Evolutionary conservation across 805 yeast genomes (phyloP), one percentile per base, ranked within the genome.

Genomic region (Metschnikowia santaceciliae): DNA sequence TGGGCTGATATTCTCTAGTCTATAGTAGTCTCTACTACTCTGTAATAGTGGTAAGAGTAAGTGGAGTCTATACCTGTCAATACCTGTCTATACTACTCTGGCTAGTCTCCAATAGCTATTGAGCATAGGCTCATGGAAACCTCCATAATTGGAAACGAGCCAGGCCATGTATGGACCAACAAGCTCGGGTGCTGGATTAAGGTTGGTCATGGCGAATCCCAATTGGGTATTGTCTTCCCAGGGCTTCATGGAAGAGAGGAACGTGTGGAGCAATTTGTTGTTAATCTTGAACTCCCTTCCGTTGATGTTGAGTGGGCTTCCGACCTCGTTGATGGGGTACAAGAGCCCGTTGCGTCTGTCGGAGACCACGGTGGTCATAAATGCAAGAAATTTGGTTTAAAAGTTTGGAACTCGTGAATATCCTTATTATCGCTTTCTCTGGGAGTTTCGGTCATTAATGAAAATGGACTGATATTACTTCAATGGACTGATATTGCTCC

Each of bases 71-170:
- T 17, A 17, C 17, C 17, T 17, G 17, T 17, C 17, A 1, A 17
- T 17, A 17, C 17, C 17, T 17, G 17, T 17, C 17, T 17, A 17
- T 17, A 17, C 17, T 17, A 17, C 17, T 17, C 17, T 17, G 17
- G 17, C 17, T 17, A 17, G 17, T 17, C 17, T 74, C 90, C 95
- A 91, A 70, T 86, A 89, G 10, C 92, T 83, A 1, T 92, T 76
- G 50, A 86, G 69, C 45, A 84, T 80, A 0, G 97, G 96, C 54
- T 88, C 95, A 61, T 88, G 85, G 17, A 82, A 72, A 17, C 91
- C 90, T 49, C 83, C 82, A 3, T 84, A 78, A 46, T 70, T 67
- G n/a, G 72, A 63, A 2, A 80, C 76, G 13, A 83, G 60, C 68
- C 82, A 77, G 50, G 77, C 71, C 55, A 82, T 75, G 58, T 86